Evolutionary conservation across 2,329 filamentous ascomycete species (phyloP), one percentile per base, ranked within the genome.

Genomic region (Ceratocystis harringtonii): DNA sequence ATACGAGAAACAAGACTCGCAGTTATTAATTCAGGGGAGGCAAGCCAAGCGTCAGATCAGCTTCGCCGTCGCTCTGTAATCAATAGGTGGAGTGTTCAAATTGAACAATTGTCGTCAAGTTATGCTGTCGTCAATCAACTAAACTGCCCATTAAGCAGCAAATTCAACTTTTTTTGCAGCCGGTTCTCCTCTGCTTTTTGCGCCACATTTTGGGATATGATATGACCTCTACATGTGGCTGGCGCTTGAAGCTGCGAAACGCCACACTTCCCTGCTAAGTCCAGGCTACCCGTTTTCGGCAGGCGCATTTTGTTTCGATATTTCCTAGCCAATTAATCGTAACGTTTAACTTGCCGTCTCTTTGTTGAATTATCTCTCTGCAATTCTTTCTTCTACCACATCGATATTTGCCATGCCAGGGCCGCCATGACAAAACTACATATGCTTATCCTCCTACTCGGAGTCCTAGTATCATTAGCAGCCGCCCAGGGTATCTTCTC

Each of bases 401-500:
- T 64, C 25, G 28, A 41, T 10, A 57, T 8, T 41, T 32, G 41
- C 12, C 62, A 69, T 66, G 67, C n/a, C 22, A n/a, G 36, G 44
- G 44, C 25, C 22, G 36, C 43, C 55, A 79, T 79, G 77, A 73
- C 76, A 62, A 75, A 76, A 69, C 70, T 76, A 73, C 70, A 73
- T 0, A 63, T 75, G 5, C 57, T 78, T 0, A 58, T 75, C 19
- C 70, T 78, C 52, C 70, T 78, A 1, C 41, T 61, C 5, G 73
- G 72, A 50, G 72, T 71, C 12, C 52, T 79, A 3, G 58, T 75
- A 3, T 72, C 74, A 22, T 68, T 77, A 2, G 72, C 70, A 28
- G 70, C 73, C 32, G 80, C 80, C 70, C 71, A 74, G 44, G 78
- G 79, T 81, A 73, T 71, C 76, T 71, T 28, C 12, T 28, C 55